Evolutionary conservation across 2,329 filamentous ascomycete species (phyloP).

Genomic region (Lasiodiplodia hormozganensis): DNA sequence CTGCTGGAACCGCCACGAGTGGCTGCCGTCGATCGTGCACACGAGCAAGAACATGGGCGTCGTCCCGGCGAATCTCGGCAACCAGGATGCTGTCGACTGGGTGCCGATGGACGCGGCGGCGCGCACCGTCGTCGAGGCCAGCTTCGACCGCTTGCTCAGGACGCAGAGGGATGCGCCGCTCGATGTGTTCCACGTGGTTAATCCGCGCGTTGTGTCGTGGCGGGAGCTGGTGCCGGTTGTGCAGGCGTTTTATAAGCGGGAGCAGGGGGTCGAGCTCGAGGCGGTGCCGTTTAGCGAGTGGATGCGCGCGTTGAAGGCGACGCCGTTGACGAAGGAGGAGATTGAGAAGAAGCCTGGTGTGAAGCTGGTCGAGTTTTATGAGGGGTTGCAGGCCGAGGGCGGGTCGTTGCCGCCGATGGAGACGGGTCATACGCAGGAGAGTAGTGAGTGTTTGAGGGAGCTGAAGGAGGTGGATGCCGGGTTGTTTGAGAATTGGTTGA

Average conservation of each 20-base stretch:
- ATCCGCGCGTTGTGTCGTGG: constrained; percentile 30
- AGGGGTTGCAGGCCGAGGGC: constrained; percentile 21
- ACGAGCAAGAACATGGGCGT: constrained; percentile 35
- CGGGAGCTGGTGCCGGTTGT: constrained; percentile 24
- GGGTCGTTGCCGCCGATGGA: constrained; percentile 24
- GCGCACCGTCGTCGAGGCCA: constrained; percentile 13
- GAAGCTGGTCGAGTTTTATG: constrained; percentile 32
- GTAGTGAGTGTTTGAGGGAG: constrained; percentile 13
- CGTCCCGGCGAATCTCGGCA: constrained; percentile 33
- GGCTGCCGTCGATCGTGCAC: constrained; percentile 38
- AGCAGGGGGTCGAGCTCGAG: neutral
- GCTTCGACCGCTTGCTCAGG: neutral
- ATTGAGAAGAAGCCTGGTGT: constrained; percentile 29
- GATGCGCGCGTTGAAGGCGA: constrained; percentile 26
- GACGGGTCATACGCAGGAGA: constrained; percentile 3
- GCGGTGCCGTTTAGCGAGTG: constrained; percentile 27
- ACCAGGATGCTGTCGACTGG: constrained; percentile 38
- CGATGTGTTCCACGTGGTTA: constrained; percentile 28
- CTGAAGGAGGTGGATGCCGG: constrained; percentile 22
- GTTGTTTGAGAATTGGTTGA: constrained; percentile 26
- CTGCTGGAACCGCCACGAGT: constrained; percentile 39
- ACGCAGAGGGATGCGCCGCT: neutral
- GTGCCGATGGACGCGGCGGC: constrained; percentile 33
- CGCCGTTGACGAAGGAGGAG: constrained; percentile 27
- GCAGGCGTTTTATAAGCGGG: neutral